Conservation (phyloP, 192 early-diverging fungal species). For the Podila verticillata region DNA sequence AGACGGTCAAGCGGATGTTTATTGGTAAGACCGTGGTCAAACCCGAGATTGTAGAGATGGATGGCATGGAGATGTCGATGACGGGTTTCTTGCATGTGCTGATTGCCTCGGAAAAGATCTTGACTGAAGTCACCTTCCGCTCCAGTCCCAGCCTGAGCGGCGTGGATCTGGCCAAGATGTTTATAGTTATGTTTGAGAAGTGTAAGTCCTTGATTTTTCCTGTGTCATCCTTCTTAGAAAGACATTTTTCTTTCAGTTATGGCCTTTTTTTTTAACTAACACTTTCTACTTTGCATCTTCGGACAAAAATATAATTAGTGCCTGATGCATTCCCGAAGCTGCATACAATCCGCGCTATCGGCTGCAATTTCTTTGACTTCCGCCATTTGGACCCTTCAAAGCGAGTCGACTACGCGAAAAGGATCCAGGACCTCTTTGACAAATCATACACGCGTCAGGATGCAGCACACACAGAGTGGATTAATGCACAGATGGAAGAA, state of each 20-base stretch:
- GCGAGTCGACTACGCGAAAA: not conserved
- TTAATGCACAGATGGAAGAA: not conserved
- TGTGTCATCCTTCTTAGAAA: no score
- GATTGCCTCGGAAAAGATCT: not conserved
- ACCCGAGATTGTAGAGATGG: not conserved
- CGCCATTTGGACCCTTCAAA: not conserved
- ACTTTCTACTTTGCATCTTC: no score
- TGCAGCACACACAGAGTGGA: not conserved
- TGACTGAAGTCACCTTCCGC: not conserved
- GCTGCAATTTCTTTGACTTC: constrained; percentile 1
- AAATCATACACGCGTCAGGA: not conserved
- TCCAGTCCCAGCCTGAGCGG: not conserved
- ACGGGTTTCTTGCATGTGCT: not conserved
- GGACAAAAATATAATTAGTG: no score
- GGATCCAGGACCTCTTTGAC: not conserved
- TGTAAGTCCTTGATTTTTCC: not conserved
- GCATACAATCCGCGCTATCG: not conserved
- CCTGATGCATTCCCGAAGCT: not conserved
- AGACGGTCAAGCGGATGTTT: no score
- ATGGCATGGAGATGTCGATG: not conserved
- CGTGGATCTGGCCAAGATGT: not conserved
- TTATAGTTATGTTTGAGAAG: not conserved
- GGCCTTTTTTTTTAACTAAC: no score
- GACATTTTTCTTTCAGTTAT: no score
- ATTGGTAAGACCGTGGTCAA: not conserved